Evolutionary conservation across 1,139 yeast species (phyloP).

Genomic region (Lodderomyces theae): DNA sequence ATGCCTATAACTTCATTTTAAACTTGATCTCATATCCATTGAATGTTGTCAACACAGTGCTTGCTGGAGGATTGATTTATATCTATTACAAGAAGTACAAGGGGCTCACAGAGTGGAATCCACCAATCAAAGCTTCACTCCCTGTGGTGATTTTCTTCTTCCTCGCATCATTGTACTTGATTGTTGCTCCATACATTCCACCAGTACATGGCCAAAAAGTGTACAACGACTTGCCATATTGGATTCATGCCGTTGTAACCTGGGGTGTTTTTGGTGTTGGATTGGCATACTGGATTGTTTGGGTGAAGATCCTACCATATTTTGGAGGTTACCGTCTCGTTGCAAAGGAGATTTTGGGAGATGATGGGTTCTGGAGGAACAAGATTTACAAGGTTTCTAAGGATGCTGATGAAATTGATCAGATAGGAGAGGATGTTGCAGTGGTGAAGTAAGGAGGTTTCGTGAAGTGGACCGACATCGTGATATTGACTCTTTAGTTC

Average conservation of each 20-base stretch:
- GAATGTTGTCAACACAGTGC: conserved; percentile 48
- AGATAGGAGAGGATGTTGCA: conserved; percentile 28
- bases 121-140: conserved; percentile 68
- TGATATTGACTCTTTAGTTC: neutral
- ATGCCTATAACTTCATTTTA: conserved; percentile 47
- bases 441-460: neutral
- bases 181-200: conserved; percentile 80
- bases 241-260: conserved; percentile 79
- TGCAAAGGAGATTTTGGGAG: conserved; percentile 61
- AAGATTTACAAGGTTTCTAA: conserved; percentile 46
- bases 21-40: conserved; percentile 51
- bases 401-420: conserved; percentile 18
- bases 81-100: conserved; percentile 46
- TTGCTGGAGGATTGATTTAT: conserved; percentile 42
- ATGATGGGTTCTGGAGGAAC: conserved; percentile 74
- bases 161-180: conserved; percentile 65
- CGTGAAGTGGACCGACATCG: neutral
- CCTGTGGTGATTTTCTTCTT: conserved; percentile 65
- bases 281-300: conserved; percentile 64
- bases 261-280: conserved; percentile 78
- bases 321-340: conserved; percentile 57
- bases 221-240: conserved; percentile 68
- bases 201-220: conserved; percentile 66
- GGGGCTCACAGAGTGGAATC: conserved; percentile 63
- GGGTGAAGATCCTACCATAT: conserved; percentile 61